phyloP scores from a whole-genome alignment of 495 filamentous ascomycete genomes.

The Tuber aestivum region DNA sequence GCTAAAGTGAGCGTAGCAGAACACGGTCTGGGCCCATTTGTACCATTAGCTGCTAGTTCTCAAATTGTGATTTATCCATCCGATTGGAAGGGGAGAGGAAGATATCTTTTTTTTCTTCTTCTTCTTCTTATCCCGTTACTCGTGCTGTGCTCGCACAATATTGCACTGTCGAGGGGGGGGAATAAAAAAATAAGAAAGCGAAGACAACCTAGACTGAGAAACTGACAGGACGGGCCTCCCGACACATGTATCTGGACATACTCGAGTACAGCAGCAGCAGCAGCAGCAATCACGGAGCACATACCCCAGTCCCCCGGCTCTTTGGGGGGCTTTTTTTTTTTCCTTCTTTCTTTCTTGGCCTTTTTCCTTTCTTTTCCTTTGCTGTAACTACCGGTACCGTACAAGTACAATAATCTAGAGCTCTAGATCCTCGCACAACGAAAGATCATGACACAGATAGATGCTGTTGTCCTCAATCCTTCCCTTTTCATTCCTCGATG shows the following conservation, averaged over 20 bases:
- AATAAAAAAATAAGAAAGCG: background rate
- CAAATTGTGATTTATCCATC: conserved; percentile 1
- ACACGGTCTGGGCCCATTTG: background rate
- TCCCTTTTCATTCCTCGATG: background rate
- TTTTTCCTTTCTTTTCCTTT: background rate
- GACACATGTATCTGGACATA: background rate
- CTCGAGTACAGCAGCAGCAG: background rate
- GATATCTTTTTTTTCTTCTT: background rate
- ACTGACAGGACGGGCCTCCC: background rate
- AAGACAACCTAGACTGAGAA: background rate
- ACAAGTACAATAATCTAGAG: background rate
- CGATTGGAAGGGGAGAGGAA: background rate
- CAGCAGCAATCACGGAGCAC: background rate
- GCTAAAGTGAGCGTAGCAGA: background rate
- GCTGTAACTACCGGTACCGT: background rate
- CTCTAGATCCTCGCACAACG: background rate
- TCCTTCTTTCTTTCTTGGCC: background rate
- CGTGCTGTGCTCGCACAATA: background rate
- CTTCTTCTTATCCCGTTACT: background rate
- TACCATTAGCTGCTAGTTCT: background rate
- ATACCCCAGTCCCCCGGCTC: background rate
- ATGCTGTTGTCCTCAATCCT: background rate
- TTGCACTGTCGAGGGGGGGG: background rate
- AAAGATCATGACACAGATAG: background rate
- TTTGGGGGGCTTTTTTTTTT: too few relatives aligned